Conservation (phyloP, 768 basidiomycete species). For the Xerocomellus chrysenteron region DNA sequence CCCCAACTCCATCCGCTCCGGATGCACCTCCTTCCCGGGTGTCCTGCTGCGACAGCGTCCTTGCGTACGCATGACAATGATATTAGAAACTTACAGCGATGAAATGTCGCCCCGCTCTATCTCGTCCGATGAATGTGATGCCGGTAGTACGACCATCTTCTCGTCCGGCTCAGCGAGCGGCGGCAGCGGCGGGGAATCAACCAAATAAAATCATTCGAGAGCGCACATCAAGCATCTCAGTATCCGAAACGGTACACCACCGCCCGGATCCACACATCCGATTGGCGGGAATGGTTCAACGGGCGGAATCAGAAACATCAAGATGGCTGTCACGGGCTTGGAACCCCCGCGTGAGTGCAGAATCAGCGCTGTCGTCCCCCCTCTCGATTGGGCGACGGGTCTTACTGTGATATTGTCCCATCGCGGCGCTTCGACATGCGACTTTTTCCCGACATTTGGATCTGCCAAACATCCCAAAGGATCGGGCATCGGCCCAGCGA, state of each 20-base stretch:
- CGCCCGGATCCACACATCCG: not conserved
- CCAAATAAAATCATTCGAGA: constrained; percentile 2
- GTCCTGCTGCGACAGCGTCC: not conserved
- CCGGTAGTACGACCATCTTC: not conserved
- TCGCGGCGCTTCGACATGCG: constrained; percentile 10
- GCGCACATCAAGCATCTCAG: not conserved
- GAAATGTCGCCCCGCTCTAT: constrained; percentile 9
- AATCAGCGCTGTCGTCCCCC: not conserved
- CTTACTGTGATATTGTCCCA: constrained; percentile 48
- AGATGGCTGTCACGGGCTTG: constrained; percentile 26
- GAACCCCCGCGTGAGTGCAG: not conserved
- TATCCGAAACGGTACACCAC: not conserved
- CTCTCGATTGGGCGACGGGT: not conserved
- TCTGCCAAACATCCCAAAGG: too few relatives aligned
- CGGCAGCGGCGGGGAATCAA: not conserved
- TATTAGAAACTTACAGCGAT: constrained; percentile 39
- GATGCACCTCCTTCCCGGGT: not conserved
- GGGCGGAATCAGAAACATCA: not conserved
- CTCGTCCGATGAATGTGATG: not conserved
- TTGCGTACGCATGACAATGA: constrained; percentile 42
- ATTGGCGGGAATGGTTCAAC: not conserved
- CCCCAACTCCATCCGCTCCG: constrained; percentile 26
- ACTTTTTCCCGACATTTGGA: not conserved
- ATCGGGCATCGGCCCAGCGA: too few relatives aligned
- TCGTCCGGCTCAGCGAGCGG: not conserved